Evolutionary conservation across 2,329 filamentous ascomycete species (phyloP), one percentile per base, ranked within the genome.

Genomic region (Coleophoma eucalyptorum): DNA sequence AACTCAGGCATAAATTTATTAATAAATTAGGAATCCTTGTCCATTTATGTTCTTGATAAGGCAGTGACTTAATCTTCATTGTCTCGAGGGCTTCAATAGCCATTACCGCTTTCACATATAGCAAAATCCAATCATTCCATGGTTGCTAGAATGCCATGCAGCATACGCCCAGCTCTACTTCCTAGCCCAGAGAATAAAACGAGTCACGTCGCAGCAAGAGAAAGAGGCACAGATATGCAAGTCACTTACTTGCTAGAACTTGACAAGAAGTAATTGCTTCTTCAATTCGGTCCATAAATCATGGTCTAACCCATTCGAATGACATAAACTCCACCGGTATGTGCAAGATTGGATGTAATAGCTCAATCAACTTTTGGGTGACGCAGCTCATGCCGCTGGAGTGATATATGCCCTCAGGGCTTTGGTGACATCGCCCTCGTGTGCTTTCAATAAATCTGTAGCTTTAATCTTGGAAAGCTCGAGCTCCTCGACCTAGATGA

Each of bases 401-500:
- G 66, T 64, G 31, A 81, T 67, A 63, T 73, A 90, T 0, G 83
- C 81, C 52, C 70, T 77, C 74, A 93, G 79, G 1, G 87, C 87
- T 66, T 80, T 77, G 37, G 85, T 75, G 2, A 79, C 80, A 62
- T 90, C 78, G 3, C 88, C 89, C 46, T 90, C 86, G 61, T 91
- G 76, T 5, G 78, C 74, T 66, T 84, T 86, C 5, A 94, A 75
- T 46, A 93, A 68, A 54, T 93, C 89, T 2, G 85, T 91, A 2
- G 87, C 89, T 67, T 85, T 90, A 2, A 72, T 60, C 68, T 89
- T 91, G 1, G 80, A 70, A 34, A 93, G 65, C 54, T 93, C 88
- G 32, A 92, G 76, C 65, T 92, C 79, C 44, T 88, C 82, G 12
- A 87, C 75, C 83, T 85, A 41, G 21, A n/a, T 42, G 12, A n/a